Evolutionary conservation across 495 filamentous ascomycete species (phyloP).

Genomic region (Pyrenopolyporus hunteri): DNA sequence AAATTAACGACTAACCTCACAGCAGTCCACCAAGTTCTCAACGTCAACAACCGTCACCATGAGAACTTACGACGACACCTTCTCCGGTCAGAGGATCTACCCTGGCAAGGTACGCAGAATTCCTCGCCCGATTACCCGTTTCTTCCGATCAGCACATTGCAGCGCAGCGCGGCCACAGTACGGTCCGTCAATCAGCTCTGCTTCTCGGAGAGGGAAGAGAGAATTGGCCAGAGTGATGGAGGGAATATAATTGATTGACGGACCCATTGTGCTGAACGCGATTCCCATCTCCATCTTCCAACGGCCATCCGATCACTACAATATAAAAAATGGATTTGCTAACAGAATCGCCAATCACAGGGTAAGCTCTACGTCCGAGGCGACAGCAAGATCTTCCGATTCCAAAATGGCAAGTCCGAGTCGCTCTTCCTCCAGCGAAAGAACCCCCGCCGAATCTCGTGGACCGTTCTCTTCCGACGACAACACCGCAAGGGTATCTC

Average conservation of each 20-base stretch:
- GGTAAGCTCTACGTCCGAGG: conserved; percentile 99
- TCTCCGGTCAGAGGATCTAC: conserved; percentile 98
- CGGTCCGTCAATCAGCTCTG: too few relatives aligned
- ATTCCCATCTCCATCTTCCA: too few relatives aligned
- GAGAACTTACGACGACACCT: conserved; percentile 98
- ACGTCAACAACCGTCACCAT: conserved; percentile 68
- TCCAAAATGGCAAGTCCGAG: conserved; percentile 99
- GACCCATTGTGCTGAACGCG: too few relatives aligned
- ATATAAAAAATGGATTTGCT: too few relatives aligned
- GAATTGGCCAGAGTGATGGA: not conserved
- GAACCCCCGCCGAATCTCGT: conserved; percentile 98
- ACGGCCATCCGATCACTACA: too few relatives aligned
- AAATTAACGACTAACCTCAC: conserved; percentile 42
- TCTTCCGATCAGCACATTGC: not conserved
- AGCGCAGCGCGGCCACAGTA: too few relatives aligned
- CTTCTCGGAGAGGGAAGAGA: not conserved
- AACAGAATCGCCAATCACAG: conserved; percentile 51
- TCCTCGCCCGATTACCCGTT: not conserved
- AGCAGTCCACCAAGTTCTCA: conserved; percentile 42
- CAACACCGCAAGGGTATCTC: conserved; percentile 99
- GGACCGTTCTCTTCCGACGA: conserved; percentile 96
- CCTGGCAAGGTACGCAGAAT: conserved; percentile 86
- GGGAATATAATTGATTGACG: too few relatives aligned
- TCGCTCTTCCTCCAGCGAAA: conserved; percentile 99
- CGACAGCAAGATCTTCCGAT: conserved; percentile 99